Evolutionary conservation across 768 basidiomycete genomes (phyloP).

Genomic region (Boletus speciosus): DNA sequence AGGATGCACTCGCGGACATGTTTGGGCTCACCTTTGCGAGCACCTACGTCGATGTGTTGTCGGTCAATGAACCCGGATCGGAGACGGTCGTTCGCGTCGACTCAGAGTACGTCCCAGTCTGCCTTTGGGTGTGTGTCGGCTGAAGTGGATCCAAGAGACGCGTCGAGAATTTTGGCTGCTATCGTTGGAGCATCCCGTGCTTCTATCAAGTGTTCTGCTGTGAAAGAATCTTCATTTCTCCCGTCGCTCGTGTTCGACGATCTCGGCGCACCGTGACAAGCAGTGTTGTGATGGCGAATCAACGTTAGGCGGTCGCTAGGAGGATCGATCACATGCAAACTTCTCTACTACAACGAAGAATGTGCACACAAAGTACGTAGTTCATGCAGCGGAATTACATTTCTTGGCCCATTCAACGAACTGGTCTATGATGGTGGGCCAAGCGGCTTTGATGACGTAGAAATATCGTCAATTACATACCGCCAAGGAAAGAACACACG

Average conservation of each 20-base stretch:
- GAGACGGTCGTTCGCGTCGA: slow-evolving; percentile 23
- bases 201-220: slow-evolving; percentile 19
- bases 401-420: slow-evolving; percentile 68
- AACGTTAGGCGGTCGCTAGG: neutral
- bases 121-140: neutral
- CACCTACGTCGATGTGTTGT: slow-evolving; percentile 58
- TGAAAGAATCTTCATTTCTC: slow-evolving; percentile 31
- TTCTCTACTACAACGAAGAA: neutral
- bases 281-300: slow-evolving; percentile 11
- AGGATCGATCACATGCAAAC: neutral
- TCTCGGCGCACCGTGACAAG: slow-evolving; percentile 3
- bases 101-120: slow-evolving; percentile 14
- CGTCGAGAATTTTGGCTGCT: slow-evolving; percentile 24
- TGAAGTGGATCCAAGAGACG: slow-evolving; percentile 19
- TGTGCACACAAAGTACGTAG: neutral
- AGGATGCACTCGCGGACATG: slow-evolving; percentile 50
- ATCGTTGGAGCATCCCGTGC: slow-evolving; percentile 22
- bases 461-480: neutral
- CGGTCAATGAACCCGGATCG: slow-evolving; percentile 34
- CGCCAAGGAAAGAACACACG: slow-evolving; percentile 11
- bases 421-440: slow-evolving; percentile 86
- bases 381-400: slow-evolving; percentile 11
- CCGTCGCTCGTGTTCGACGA: slow-evolving; percentile 25
- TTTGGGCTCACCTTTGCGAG: slow-evolving; percentile 54
- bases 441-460: slow-evolving; percentile 53